These are phyloP conservation scores for Saccharomycopsis javanensis DNA, from an alignment of 805 yeast genomes.

Conservation along the genomic window DNA sequence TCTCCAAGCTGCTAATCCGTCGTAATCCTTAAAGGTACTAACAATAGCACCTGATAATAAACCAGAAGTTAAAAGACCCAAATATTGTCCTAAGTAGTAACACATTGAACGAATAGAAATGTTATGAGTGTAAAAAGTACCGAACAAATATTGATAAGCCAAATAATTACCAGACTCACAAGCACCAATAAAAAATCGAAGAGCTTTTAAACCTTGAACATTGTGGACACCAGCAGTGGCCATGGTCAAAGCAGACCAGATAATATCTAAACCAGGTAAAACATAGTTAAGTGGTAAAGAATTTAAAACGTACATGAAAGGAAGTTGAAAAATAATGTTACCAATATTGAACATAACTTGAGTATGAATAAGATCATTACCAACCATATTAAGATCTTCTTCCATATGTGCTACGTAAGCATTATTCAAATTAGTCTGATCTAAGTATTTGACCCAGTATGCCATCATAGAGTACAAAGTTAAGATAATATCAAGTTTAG, in stretches of 20 bases:
- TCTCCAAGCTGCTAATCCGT: slow-evolving; percentile 56
- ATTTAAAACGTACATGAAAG: slow-evolving; percentile 49
- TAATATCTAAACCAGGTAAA: slow-evolving; percentile 47
- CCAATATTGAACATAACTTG: slow-evolving; percentile 54
- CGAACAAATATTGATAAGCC: slow-evolving; percentile 48
- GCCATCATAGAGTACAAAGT: slow-evolving; percentile 47
- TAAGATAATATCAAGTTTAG: slow-evolving; percentile 47
- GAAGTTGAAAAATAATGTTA: slow-evolving; percentile 50
- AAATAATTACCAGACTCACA: slow-evolving; percentile 63
- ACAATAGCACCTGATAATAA: slow-evolving; percentile 50
- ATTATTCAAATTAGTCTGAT: slow-evolving; percentile 48
- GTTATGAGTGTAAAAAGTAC: slow-evolving; percentile 44
- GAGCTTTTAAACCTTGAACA: slow-evolving; percentile 44
- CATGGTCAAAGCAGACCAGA: slow-evolving; percentile 61
- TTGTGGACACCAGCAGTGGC: slow-evolving; percentile 41
- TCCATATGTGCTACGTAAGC: slow-evolving; percentile 60
- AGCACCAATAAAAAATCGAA: slow-evolving; percentile 58
- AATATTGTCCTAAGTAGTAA: slow-evolving; percentile 51
- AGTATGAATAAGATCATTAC: slow-evolving; percentile 52
- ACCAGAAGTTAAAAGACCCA: slow-evolving; percentile 55
- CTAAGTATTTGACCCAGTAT: slow-evolving; percentile 62
- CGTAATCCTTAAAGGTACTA: slow-evolving; percentile 35
- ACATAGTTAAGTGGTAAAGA: slow-evolving; percentile 45
- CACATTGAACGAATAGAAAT: slow-evolving; percentile 50
- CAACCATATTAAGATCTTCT: slow-evolving; percentile 44